Evolutionary conservation across 2,329 filamentous ascomycete species (phyloP), one percentile per base, ranked within the genome.

Genomic region (Ophiostoma angusticollis): DNA sequence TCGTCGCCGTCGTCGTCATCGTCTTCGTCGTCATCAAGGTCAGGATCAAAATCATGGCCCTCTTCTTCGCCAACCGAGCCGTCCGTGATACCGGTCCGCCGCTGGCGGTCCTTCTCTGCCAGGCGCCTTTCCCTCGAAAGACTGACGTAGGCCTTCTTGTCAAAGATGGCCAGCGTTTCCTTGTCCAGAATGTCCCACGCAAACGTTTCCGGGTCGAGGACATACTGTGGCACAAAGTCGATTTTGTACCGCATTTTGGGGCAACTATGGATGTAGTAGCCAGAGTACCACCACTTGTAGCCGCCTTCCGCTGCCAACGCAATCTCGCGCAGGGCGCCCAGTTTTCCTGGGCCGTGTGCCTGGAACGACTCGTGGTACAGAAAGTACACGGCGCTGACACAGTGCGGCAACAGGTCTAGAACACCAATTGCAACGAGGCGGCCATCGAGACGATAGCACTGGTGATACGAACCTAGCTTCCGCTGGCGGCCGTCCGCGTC

Each of bases 211-310:
- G 80, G 79, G 47, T 87, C 80, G 9, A 89, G 66, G 9, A 91
- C 68, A 50, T 78, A 73, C 52, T 85, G 80, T 2, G 82, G 83
- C 9, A 68, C 65, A 54, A 83, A 91, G 52, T 86, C 79, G 42
- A 78, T 80, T 62, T 91, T 91, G 63, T 91, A 91, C 49, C 69
- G 68, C 84, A 91, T 89, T 62, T 91, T 91, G 38, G 72, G 67
- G 51, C 83, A 89, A 39, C 63, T 75, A 55, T 87, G 82, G 43
- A 91, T 89, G 51, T 89, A 91, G 57, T 77, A 89, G 6, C 84
- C 78, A 6, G 70, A 79, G 58, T 89, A 91, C 70, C 84, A 91
- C 65, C 74, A 85, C 31, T 69, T 61, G 50, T 87, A 86, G 0
- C 73, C 78, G 6, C 64, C 65, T 51, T 89, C 82, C 3, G 68